Evolutionary conservation across 192 early-diverging fungal genomes (phyloP).

Genomic region (Backusella tuberculispora): DNA sequence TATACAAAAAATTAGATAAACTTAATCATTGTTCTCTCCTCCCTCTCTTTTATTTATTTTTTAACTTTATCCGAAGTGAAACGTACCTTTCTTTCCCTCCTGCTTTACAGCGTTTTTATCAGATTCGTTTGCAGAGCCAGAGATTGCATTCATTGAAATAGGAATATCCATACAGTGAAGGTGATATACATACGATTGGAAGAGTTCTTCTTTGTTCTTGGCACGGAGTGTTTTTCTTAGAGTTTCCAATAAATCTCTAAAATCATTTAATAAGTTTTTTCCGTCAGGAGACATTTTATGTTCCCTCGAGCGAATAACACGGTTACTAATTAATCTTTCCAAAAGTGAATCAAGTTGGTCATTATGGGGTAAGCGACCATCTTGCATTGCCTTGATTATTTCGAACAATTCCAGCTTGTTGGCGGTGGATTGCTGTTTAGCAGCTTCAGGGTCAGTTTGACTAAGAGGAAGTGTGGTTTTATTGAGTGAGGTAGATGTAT

Average conservation of each 20-base stretch:
- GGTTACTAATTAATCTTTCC: conserved; percentile 26
- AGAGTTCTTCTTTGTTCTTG: conserved; percentile 48
- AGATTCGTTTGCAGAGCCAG: background rate
- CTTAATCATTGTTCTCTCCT: background rate
- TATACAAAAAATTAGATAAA: background rate
- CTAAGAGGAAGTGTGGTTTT: background rate
- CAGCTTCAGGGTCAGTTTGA: conserved; percentile 9
- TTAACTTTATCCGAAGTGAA: background rate
- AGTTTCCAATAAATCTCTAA: conserved; percentile 39
- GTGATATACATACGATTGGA: conserved; percentile 49
- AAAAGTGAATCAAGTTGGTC: conserved; percentile 43
- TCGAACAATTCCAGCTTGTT: conserved; percentile 45
- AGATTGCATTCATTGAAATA: background rate
- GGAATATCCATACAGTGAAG: conserved; percentile 15
- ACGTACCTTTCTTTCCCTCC: conserved; percentile 28
- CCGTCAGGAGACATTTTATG: conserved; percentile 48
- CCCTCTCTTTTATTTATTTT: background rate
- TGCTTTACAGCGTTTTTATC: conserved; percentile 23
- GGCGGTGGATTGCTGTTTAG: conserved; percentile 11
- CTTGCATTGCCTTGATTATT: conserved; percentile 36
- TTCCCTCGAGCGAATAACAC: conserved; percentile 34
- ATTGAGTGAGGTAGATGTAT: background rate
- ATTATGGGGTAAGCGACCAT: conserved; percentile 46
- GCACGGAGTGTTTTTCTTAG: conserved; percentile 35
- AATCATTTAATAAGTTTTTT: conserved; percentile 39